Base-by-base conservation (phyloP, 1,284 basidiomycete species). In the Microbotryum lychnidis-dioicae region DNA sequence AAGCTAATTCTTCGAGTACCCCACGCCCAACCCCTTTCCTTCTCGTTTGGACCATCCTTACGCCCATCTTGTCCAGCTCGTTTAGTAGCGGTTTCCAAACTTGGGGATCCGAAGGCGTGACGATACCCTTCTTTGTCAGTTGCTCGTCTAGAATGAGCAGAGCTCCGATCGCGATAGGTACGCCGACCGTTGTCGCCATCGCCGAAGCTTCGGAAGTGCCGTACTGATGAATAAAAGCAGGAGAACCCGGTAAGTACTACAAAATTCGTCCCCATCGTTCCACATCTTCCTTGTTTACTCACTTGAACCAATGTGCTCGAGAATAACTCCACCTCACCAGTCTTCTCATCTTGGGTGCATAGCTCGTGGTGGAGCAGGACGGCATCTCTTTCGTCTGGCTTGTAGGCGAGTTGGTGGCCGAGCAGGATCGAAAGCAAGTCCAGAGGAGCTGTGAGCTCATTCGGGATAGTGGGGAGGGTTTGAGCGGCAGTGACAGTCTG, bases 341-440 rank as follows among this genome's bases (percentile, higher is more conserved):
- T 52, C 23, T 76, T 72, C 20, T 64, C 55, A 4, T 61, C 63
- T 63, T 16, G 47, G 31, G 54, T 70, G 25, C 59, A 81, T 67
- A 93, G 79, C 73, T 91, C 87, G 76, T 97, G 93, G 63, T 87
- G 81, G 27, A 97, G 82, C 42, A 96, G 82, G 64, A 93, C 91
- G 76, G 91, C 84, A 75, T 97, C 92, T 18, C 85, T 81, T 75
- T 97, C 92, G 33, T 80, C 77, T 0, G 82, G 81, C 0, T 72
- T 75, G 74, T 96, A 97, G 10, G 80, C 79, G 23, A 96, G 82
- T 70, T 84, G 87, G 69, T 84, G 79, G 2, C 87, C 81, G 18
- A 97, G 82, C 4, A 92, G 79, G 42, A 78, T 74, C 3, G 91
- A 85, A 69, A 97, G 84, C 27, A 87, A 78, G 73, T 94, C 89